Evolutionary conservation across 129 eudicot genomes (phyloP).

Genomic region (Lactuca sativa): DNA sequence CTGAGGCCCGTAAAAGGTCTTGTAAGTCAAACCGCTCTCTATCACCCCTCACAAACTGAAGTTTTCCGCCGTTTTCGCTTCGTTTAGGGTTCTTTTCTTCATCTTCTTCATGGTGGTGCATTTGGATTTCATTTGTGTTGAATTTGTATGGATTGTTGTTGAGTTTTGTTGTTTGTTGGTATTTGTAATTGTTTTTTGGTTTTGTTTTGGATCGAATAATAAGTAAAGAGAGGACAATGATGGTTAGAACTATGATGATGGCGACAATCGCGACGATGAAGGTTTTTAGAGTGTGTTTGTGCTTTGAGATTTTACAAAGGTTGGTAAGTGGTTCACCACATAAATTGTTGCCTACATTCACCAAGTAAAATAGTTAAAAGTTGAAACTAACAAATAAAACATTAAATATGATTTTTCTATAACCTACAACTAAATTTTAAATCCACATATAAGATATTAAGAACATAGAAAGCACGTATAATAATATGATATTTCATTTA

Average conservation of each 20-base stretch:
- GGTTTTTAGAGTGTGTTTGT: conserved; percentile 19
- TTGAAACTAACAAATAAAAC: not conserved
- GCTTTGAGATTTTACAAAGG: conserved; percentile 29
- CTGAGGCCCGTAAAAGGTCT: conserved; percentile 47
- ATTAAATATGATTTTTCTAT: no score
- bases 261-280: conserved; percentile 25
- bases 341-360: conserved; percentile 40
- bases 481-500: no score
- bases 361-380: not conserved
- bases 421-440: no score
- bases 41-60: conserved; percentile 44
- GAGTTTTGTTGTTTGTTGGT: conserved; percentile 28
- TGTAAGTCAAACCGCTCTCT: conserved; percentile 36
- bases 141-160: conserved; percentile 27
- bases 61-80: conserved; percentile 27
- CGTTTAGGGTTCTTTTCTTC: conserved; percentile 21
- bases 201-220: conserved; percentile 17
- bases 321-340: conserved; percentile 40
- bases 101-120: conserved; percentile 13
- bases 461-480: no score
- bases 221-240: conserved; percentile 18
- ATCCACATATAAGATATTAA: no score
- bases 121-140: conserved; percentile 10
- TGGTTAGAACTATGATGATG: conserved; percentile 19
- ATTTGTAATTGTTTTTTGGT: conserved; percentile 20